Evolutionary conservation across 2,329 filamentous ascomycete genomes (phyloP).

Genomic region (Didymellaceae sp.): DNA sequence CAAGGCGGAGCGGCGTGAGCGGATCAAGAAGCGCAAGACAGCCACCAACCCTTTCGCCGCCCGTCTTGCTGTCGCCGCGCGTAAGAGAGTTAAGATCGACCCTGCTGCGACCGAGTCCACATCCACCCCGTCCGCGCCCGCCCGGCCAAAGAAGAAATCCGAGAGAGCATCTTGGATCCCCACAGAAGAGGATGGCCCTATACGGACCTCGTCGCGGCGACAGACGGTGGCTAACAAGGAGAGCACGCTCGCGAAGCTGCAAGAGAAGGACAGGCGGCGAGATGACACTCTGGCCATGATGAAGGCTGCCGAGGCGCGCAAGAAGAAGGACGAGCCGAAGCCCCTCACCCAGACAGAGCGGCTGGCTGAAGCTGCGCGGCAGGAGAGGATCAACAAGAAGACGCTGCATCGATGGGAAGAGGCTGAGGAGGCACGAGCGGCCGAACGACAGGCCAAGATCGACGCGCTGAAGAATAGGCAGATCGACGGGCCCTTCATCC

Average conservation of each 20-base stretch:
- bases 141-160: constrained; percentile 69
- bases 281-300: constrained; percentile 72
- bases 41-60: constrained; percentile 56
- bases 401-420: constrained; percentile 94
- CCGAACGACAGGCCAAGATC: constrained; percentile 80
- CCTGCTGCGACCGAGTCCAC: constrained; percentile 51
- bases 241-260: constrained; percentile 70
- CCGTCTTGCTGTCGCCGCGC: constrained; percentile 46
- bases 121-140: constrained; percentile 56
- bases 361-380: constrained; percentile 78
- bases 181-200: constrained; percentile 66
- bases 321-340: constrained; percentile 77
- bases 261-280: constrained; percentile 72
- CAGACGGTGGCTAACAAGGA: constrained; percentile 68
- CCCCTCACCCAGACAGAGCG: constrained; percentile 87
- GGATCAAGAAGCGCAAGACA: constrained; percentile 77
- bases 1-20: constrained; percentile 71
- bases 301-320: constrained; percentile 65
- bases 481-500: constrained; percentile 86
- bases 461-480: constrained; percentile 87
- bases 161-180: constrained; percentile 75
- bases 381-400: constrained; percentile 87
- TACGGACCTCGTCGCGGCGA: constrained; percentile 66
- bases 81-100: constrained; percentile 49
- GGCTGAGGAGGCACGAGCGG: constrained; percentile 85